Conservation (phyloP, 1,284 basidiomycete genomes). For the Omphalotus olearius region DNA sequence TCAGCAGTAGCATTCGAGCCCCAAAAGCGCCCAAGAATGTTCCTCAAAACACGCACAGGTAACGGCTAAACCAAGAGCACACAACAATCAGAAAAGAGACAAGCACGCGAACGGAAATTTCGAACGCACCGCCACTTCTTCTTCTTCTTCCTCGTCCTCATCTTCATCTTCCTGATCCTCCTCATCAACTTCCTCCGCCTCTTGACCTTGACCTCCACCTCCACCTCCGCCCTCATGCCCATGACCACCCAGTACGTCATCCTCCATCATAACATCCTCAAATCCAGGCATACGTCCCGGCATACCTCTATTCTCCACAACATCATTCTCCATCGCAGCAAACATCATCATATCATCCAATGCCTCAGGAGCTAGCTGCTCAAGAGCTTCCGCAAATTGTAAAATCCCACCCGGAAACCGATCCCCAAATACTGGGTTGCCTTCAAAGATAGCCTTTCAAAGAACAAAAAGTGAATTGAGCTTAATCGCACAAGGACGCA, state of each 20-base stretch:
- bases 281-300: conserved; percentile 36
- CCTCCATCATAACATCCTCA: conserved; percentile 16
- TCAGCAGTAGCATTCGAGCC: conserved; percentile 29
- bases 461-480: conserved; percentile 12
- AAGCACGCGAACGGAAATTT: no score
- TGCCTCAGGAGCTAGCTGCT: conserved; percentile 52
- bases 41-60: conserved; percentile 57
- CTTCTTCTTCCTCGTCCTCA: conserved; percentile 25
- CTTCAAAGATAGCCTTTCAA: conserved; percentile 49
- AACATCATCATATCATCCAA: conserved; percentile 55
- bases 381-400: conserved; percentile 58
- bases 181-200: conserved; percentile 12
- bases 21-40: conserved; percentile 60
- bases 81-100: background rate
- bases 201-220: conserved; percentile 20
- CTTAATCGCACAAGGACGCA: background rate
- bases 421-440: conserved; percentile 42
- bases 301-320: conserved; percentile 26
- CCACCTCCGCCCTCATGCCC: background rate
- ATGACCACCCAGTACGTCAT: background rate
- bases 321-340: conserved; percentile 19
- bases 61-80: conserved; percentile 40
- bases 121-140: conserved; percentile 46
- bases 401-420: conserved; percentile 59
- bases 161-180: conserved; percentile 16